Evolutionary conservation across 148 eudicot species (phyloP).

Genomic region (Amaranthus cruentus): DNA sequence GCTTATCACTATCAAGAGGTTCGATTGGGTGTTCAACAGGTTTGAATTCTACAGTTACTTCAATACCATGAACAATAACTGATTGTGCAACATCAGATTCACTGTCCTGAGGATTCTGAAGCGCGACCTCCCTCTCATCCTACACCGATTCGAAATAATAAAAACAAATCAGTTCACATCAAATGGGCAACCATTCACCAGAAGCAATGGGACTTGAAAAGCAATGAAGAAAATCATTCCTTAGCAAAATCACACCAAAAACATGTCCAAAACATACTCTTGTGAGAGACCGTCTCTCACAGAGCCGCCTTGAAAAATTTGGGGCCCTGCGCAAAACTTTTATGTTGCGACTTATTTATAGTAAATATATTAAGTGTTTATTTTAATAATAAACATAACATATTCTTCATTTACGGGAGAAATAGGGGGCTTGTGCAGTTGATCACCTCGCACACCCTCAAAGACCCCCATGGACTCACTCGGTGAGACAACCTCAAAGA

Average conservation of each 20-base stretch:
- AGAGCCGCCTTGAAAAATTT: too few relatives aligned
- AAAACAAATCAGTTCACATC: not conserved
- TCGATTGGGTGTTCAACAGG: constrained; percentile 83
- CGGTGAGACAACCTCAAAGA: too few relatives aligned
- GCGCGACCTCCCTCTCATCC: constrained; percentile 47
- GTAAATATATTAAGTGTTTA: too few relatives aligned
- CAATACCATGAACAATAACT: constrained; percentile 50
- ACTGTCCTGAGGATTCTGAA: constrained; percentile 35
- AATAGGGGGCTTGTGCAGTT: too few relatives aligned
- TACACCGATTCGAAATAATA: constrained; percentile 16
- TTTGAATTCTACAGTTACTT: constrained; percentile 65
- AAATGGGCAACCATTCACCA: not conserved
- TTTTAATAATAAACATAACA: too few relatives aligned
- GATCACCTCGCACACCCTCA: too few relatives aligned
- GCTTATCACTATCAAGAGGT: constrained; percentile 72
- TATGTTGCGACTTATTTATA: too few relatives aligned
- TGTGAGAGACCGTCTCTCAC: too few relatives aligned
- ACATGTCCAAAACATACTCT: constrained; percentile 11
- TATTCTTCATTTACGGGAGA: too few relatives aligned
- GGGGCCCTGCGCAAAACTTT: too few relatives aligned
- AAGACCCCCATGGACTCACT: too few relatives aligned
- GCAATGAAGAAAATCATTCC: constrained; percentile 18
- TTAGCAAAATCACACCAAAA: constrained; percentile 21
- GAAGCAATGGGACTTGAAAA: constrained; percentile 5
- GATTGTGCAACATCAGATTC: constrained; percentile 20